Conservation (phyloP, 2,329 filamentous ascomycete genomes). For the Colletotrichum eremochloae region DNA sequence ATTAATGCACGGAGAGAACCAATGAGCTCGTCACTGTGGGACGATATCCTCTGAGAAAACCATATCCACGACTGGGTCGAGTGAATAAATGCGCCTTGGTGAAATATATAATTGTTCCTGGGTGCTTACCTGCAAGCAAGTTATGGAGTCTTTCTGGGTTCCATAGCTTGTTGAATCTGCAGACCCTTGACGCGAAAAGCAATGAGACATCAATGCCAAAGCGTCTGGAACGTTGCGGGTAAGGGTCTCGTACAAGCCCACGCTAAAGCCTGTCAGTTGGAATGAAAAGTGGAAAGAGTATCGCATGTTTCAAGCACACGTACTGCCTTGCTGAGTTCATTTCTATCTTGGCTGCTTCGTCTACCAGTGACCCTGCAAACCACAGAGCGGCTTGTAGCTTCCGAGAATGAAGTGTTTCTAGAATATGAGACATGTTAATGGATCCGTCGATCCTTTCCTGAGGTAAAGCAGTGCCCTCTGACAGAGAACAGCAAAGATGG, state of each 20-base stretch:
- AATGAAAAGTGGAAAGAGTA: background rate
- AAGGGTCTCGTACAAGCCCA: constrained; percentile 56
- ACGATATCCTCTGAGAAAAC: constrained; percentile 76
- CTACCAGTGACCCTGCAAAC: constrained; percentile 74
- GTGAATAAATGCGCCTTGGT: background rate
- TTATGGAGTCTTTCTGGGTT: constrained; percentile 68
- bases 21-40: constrained; percentile 68
- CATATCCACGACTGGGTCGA: constrained; percentile 75
- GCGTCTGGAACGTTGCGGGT: constrained; percentile 58
- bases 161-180: constrained; percentile 47
- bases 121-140: constrained; percentile 69
- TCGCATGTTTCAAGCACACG: constrained; percentile 41
- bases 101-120: background rate
- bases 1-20: constrained; percentile 72
- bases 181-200: constrained; percentile 47
- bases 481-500: constrained; percentile 66
- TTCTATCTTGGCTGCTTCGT: constrained; percentile 78
- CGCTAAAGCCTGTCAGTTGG: constrained; percentile 45
- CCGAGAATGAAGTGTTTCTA: constrained; percentile 62
- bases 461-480: constrained; percentile 44
- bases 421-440: constrained; percentile 58
- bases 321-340: constrained; percentile 70
- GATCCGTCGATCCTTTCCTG: constrained; percentile 47
- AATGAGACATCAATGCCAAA: constrained; percentile 55
- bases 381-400: constrained; percentile 71